Conservation (phyloP, 768 basidiomycete species). For the Trametes cinnabarina region DNA sequence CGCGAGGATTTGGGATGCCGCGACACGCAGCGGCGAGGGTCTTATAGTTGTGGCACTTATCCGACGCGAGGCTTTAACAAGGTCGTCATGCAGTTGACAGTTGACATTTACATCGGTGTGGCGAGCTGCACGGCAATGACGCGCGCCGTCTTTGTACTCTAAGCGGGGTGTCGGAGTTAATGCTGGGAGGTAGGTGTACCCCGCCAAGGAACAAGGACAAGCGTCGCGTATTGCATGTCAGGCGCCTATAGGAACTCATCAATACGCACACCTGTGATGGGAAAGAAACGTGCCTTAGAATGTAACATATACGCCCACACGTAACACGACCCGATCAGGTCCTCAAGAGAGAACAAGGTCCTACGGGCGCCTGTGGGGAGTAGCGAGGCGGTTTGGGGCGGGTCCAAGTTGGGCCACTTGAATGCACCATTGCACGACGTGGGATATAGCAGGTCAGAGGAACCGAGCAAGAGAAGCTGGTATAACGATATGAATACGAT, state of each 20-base stretch:
- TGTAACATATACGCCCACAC: not conserved
- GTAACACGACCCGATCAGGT: not conserved
- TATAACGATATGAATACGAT: not conserved
- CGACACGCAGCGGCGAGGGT: not conserved
- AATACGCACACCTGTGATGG: not conserved
- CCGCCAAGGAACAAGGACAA: not conserved
- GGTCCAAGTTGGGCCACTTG: too few species aligned
- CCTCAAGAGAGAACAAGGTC: not conserved
- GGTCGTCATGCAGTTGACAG: constrained; percentile 10
- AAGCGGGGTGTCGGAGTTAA: too few species aligned
- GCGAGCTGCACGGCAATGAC: not conserved
- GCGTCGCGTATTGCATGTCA: not conserved
- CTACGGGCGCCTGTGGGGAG: not conserved
- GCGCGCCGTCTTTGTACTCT: not conserved
- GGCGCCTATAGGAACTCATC: not conserved
- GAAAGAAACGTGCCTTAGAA: not conserved
- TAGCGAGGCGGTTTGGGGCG: not conserved
- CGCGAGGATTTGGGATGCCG: constrained; percentile 6
- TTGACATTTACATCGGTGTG: not conserved
- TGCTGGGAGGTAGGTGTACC: too few species aligned
- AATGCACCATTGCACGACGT: too few species aligned
- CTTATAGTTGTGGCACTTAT: not conserved
- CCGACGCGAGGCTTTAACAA: not conserved
- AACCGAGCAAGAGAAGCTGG: not conserved
- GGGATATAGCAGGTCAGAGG: not conserved